Conservation (phyloP, 148 eudicot species). For the Mesembryanthemum crystallinum region DNA sequence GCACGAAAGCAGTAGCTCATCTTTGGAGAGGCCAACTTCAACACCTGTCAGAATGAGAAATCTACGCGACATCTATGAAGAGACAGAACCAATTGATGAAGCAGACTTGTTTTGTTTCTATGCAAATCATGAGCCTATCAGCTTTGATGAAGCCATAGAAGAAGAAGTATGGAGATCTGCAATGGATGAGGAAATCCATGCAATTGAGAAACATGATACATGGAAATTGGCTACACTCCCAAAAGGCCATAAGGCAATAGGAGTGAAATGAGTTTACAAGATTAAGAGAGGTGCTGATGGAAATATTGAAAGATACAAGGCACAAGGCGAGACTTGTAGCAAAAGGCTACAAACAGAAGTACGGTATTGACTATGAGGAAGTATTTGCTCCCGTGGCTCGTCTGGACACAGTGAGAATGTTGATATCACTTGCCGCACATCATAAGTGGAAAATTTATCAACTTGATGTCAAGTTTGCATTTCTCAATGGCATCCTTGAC, state of each 20-base stretch:
- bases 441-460: not conserved
- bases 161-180: not conserved
- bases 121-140: not conserved
- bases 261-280: no score
- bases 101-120: no score
- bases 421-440: not conserved
- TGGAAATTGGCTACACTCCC: not conserved
- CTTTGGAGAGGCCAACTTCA: no score
- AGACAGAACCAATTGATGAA: no score
- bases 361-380: not conserved
- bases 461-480: not conserved
- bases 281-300: not conserved
- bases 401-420: not conserved
- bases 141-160: not conserved
- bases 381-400: not conserved
- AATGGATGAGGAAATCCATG: no score
- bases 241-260: not conserved
- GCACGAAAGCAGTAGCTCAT: no score
- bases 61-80: no score
- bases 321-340: not conserved
- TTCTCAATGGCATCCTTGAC: not conserved
- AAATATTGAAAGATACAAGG: not conserved
- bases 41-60: no score
- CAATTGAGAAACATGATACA: not conserved
- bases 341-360: no score